Conservation (phyloP, 768 basidiomycete genomes). For the Leccinum rimulosum region DNA sequence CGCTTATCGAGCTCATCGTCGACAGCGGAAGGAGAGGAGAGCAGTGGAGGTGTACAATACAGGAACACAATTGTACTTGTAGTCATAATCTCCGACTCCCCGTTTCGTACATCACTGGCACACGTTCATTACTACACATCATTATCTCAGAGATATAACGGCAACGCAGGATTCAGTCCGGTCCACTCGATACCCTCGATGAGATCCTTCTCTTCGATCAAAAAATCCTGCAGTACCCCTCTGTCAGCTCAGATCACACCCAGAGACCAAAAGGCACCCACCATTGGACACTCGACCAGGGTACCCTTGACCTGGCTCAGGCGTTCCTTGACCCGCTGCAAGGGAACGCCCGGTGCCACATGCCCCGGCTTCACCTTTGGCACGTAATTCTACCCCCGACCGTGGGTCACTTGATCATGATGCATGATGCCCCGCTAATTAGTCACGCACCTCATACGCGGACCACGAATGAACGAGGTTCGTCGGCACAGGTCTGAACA, state of each 20-base stretch:
- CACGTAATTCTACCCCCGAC: conserved; percentile 55
- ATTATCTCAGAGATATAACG: conserved; percentile 61
- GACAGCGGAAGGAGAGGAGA: background rate
- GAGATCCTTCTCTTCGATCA: conserved; percentile 76
- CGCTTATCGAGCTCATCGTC: conserved; percentile 36
- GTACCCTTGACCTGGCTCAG: conserved; percentile 66
- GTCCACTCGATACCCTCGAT: conserved; percentile 70
- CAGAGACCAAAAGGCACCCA: conserved; percentile 31
- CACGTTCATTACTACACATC: conserved; percentile 4
- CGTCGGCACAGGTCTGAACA: conserved; percentile 85
- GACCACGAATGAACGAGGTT: conserved; percentile 79
- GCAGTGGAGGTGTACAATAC: conserved; percentile 5
- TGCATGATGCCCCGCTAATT: background rate
- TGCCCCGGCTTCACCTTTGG: conserved; percentile 81
- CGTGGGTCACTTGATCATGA: conserved; percentile 6
- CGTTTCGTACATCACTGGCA: background rate
- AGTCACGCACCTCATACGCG: conserved; percentile 66
- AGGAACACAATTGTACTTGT: background rate
- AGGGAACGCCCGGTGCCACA: conserved; percentile 63
- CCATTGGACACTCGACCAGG: conserved; percentile 75
- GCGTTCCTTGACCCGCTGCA: conserved; percentile 73
- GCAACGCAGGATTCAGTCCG: conserved; percentile 72
- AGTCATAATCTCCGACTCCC: conserved; percentile 20
- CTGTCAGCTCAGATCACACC: conserved; percentile 7
- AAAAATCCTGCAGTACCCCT: conserved; percentile 59